phyloP scores from a whole-genome alignment of 2,329 filamentous ascomycete species.

The Aureobasidium sp. region DNA sequence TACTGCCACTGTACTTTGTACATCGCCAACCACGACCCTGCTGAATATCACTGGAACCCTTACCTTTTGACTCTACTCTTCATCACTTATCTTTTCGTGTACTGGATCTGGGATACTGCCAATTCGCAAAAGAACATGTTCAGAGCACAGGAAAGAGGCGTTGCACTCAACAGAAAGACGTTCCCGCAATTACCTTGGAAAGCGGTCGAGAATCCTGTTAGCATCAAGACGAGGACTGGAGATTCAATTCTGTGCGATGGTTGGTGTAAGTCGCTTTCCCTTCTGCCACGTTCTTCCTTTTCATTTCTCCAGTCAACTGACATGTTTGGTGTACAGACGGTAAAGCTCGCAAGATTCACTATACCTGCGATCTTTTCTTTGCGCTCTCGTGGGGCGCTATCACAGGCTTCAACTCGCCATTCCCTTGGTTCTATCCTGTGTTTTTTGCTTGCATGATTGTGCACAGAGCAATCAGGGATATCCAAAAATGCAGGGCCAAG shows the following conservation, averaged over 20 bases:
- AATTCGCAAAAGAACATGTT: constrained; percentile 13
- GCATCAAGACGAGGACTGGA: constrained; percentile 9
- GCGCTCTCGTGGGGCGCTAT: constrained; percentile 6
- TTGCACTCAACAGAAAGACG: constrained; percentile 5
- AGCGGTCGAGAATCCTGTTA: neutral
- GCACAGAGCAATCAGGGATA: constrained; percentile 10
- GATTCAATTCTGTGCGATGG: constrained; percentile 9
- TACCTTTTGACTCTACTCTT: neutral
- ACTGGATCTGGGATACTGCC: constrained; percentile 19
- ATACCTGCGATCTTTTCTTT: constrained; percentile 10
- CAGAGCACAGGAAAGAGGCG: constrained; percentile 7
- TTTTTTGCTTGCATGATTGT: constrained; percentile 13
- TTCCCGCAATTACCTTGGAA: constrained; percentile 10
- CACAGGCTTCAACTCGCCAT: constrained; percentile 1
- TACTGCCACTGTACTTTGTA: constrained; percentile 13
- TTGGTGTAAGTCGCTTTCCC: neutral
- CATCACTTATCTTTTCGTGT: constrained; percentile 15
- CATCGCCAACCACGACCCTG: constrained; percentile 10
- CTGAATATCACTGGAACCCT: constrained; percentile 7
- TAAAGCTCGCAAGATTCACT: constrained; percentile 7
- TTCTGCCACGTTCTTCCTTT: neutral
- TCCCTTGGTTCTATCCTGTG: constrained; percentile 8
- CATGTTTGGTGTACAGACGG: neutral
- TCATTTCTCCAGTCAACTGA: neutral
- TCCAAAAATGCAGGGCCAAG: constrained; percentile 1